Evolutionary conservation across 345 rosid genomes (phyloP).

Genomic region (Ailanthus altissimus): DNA sequence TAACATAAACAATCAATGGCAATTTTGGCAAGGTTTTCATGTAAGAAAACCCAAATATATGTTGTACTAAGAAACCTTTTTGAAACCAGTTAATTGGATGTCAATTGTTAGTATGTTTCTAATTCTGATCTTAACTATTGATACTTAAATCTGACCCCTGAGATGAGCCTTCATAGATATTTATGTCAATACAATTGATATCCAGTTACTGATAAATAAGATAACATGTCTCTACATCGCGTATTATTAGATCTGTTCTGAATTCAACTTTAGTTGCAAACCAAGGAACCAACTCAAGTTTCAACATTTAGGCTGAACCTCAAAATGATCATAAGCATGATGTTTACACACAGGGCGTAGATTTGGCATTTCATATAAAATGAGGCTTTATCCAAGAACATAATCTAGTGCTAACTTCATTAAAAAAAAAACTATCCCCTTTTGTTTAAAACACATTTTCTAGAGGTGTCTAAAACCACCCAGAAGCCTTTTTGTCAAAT

Average conservation of each 20-base stretch:
- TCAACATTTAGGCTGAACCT: neutral
- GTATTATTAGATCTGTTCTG: neutral
- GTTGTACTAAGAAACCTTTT: neutral
- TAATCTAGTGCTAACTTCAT: neutral
- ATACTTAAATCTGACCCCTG: neutral
- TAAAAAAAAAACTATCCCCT: neutral
- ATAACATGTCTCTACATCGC: neutral
- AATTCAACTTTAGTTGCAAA: neutral
- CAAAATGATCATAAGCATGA: neutral
- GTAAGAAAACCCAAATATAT: neutral
- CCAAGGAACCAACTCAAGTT: neutral
- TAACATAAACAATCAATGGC: conserved; percentile 8
- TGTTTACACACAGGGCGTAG: neutral
- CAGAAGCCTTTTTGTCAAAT: neutral
- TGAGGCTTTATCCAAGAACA: neutral
- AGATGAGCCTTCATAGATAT: neutral
- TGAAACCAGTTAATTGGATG: neutral
- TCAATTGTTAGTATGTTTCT: neutral
- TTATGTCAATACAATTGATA: neutral
- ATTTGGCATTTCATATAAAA: neutral
- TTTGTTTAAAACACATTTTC: neutral
- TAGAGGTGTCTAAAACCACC: neutral
- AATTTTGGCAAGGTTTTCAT: neutral
- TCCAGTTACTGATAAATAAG: neutral
- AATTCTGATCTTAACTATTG: neutral